Conservation (phyloP, 441 rosid genomes). For the Populus tomentosa region DNA sequence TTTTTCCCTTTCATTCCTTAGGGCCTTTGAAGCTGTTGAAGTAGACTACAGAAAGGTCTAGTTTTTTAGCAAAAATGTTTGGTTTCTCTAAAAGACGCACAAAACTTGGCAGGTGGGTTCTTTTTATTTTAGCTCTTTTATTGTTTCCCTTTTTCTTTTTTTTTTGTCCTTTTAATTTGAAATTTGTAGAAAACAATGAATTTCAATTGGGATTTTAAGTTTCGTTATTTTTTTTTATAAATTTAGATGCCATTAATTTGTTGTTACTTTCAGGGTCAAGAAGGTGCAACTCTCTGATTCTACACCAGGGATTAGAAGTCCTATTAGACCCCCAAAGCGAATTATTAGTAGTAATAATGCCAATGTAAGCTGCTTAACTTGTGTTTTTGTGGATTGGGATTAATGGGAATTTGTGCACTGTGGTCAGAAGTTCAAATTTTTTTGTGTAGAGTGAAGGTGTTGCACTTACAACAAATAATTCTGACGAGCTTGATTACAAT, state of each 20-base stretch:
- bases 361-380: slow-evolving; percentile 38
- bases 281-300: slow-evolving; percentile 94
- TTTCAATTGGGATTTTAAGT: background rate
- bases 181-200: background rate
- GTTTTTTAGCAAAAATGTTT: slow-evolving; percentile 46
- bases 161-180: background rate
- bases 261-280: slow-evolving; percentile 51
- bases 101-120: slow-evolving; percentile 88
- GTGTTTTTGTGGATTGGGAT: slow-evolving; percentile 12
- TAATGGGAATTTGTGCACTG: background rate
- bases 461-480: slow-evolving; percentile 39
- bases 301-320: slow-evolving; percentile 66
- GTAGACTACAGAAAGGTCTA: slow-evolving; percentile 5
- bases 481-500: slow-evolving; percentile 51
- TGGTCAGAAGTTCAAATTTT: slow-evolving; percentile 12
- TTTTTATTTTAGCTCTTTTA: background rate
- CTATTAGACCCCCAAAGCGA: slow-evolving; percentile 61
- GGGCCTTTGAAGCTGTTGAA: background rate
- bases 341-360: slow-evolving; percentile 26
- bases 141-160: background rate
- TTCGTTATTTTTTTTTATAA: background rate
- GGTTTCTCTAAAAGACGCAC: slow-evolving; percentile 79
- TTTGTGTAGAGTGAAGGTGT: slow-evolving; percentile 48
- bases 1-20: background rate
- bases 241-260: slow-evolving; percentile 18